A percentile compares a stretch with the other conserved stretches of the same genome.
phyloP scores from a whole-genome alignment of 2,329 filamentous ascomycete genomes.

The Trichoderma afroharzianum region DNA sequence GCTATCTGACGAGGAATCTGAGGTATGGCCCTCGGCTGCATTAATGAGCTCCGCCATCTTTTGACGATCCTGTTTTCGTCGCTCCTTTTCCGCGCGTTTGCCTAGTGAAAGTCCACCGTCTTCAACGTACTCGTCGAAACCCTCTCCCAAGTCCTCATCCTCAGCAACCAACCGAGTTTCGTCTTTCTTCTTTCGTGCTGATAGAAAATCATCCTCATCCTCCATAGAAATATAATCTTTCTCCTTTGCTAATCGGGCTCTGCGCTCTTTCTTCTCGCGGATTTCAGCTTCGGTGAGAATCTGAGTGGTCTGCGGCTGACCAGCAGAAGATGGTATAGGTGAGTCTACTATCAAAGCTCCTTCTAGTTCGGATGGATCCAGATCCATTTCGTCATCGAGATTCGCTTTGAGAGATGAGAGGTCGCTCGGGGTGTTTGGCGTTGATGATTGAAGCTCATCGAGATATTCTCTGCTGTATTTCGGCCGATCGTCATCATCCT shows the following conservation, averaged over 20 bases:
- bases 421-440: constrained; percentile 74
- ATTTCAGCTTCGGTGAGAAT: constrained; percentile 86
- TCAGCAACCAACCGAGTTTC: constrained; percentile 75
- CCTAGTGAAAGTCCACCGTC: constrained; percentile 78
- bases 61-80: constrained; percentile 60
- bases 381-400: constrained; percentile 49
- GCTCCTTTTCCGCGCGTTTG: constrained; percentile 72
- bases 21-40: constrained; percentile 66
- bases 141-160: constrained; percentile 89
- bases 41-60: constrained; percentile 83
- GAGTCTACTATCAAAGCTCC: constrained; percentile 62
- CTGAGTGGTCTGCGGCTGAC: constrained; percentile 34
- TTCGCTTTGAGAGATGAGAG: constrained; percentile 43
- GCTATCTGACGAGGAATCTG: constrained; percentile 64
- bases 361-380: constrained; percentile 59
- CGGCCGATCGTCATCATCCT: constrained; percentile 65
- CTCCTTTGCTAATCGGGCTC: constrained; percentile 71
- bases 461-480: constrained; percentile 85
- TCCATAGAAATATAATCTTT: constrained; percentile 65
- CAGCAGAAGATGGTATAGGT: constrained; percentile 30
- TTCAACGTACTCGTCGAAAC: constrained; percentile 87
- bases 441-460: constrained; percentile 79
- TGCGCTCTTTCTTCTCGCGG: constrained; percentile 82
- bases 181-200: constrained; percentile 53
- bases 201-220: constrained; percentile 47